Evolutionary conservation across 2,329 filamentous ascomycete genomes (phyloP).

Genomic region (Colletotrichum sp.): DNA sequence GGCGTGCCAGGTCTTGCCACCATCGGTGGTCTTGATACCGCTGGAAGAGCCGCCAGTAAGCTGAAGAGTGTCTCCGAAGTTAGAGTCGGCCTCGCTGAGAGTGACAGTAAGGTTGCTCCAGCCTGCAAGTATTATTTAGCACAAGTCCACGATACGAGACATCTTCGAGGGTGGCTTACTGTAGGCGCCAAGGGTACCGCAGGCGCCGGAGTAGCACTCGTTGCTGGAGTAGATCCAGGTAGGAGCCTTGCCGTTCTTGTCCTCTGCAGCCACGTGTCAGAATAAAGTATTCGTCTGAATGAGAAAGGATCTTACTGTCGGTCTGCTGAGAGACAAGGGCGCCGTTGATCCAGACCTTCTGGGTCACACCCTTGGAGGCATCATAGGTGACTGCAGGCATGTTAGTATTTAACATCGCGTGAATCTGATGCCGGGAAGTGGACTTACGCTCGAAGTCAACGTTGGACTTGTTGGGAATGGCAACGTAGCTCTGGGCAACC

Average conservation of each 20-base stretch:
- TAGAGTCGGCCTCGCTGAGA: not conserved
- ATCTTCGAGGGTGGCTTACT: not conserved
- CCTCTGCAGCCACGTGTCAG: not conserved
- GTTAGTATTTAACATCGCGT: accelerated
- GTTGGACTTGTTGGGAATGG: not conserved
- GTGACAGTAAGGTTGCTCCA: not conserved
- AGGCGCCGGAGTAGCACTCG: not conserved
- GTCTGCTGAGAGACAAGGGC: not conserved
- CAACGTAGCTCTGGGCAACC: not conserved
- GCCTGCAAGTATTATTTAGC: not conserved
- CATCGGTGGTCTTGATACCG: not conserved
- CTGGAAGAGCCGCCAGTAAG: not conserved
- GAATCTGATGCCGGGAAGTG: accelerated
- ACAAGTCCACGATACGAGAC: not conserved
- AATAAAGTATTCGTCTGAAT: accelerated
- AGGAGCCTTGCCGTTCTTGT: not conserved
- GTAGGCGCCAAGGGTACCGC: not conserved
- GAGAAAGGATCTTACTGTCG: not conserved
- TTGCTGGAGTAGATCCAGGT: not conserved
- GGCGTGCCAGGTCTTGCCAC: conserved; percentile 1
- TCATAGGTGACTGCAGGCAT: not conserved
- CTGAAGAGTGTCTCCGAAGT: not conserved
- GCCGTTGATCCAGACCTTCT: not conserved
- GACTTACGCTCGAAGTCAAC: not conserved
- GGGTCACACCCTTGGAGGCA: not conserved